Evolutionary conservation across 2,329 filamentous ascomycete genomes (phyloP), one percentile per base, ranked within the genome.

Genomic region (Dothistroma septosporum): DNA sequence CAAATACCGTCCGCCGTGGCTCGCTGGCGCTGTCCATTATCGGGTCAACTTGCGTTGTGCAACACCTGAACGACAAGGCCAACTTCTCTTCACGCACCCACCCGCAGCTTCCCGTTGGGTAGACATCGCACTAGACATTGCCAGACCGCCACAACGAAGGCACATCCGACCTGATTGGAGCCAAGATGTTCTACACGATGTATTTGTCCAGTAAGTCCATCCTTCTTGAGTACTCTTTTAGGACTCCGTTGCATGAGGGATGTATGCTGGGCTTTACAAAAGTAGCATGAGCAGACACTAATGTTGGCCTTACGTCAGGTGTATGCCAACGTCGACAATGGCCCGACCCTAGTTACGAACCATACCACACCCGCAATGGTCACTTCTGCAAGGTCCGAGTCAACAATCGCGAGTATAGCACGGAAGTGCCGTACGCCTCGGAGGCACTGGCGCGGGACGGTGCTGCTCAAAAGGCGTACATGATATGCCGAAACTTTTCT

Each of bases 401-500:
- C 75, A 97, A 97, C 80, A 95, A 95, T 69, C 89, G 93, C 73
- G 91, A 96, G 80, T 97, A 97, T 79, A 91, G 92, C 75, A 96
- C 92, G 48, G 92, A 96, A 75, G 84, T 89, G 41, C 85, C 88
- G 65, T 96, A 94, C 78, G 87, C 90, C 74, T 90, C 88, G 64
- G 90, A 93, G 74, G 81, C 85, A 53, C 82, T 96, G 66, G 93
- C 93, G 52, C 90, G 92, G 73, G 92, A 97, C 76, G 94, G 93
- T 71, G 93, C 93, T 28, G 93, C 93, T 62, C 95, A 95, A 85
- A 89, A 92, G 64, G 93, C 93, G 60, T 97, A 96, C 78, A 93
- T 96, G 86, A 94, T 97, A 68, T 97, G 93, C 82, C 89, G 92
- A 66, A 96, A 96, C 82, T 97, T 97, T 79, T 96, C 91, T 59